Conservation (phyloP, 2,329 filamentous ascomycete species). For the Laburnicola sp. region DNA sequence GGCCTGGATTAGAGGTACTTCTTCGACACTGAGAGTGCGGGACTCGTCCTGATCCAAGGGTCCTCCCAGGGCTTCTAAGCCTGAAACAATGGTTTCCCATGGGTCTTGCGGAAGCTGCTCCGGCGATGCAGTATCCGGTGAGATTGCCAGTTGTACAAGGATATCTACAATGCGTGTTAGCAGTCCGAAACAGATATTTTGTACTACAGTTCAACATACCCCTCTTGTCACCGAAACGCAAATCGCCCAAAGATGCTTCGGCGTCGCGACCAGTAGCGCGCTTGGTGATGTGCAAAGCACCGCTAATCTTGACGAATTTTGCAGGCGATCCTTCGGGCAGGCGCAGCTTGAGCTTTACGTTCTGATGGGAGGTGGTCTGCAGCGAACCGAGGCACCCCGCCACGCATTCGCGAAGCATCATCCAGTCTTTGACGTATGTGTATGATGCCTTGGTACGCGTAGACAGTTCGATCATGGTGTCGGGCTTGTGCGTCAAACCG, state of each 20-base stretch:
- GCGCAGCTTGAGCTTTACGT: conserved; percentile 92
- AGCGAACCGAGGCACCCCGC: conserved; percentile 90
- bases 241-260: conserved; percentile 86
- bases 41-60: conserved; percentile 84
- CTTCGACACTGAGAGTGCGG: conserved; percentile 82
- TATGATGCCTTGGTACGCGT: conserved; percentile 95
- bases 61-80: conserved; percentile 88
- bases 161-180: conserved; percentile 63
- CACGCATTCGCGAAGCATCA: conserved; percentile 97
- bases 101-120: conserved; percentile 89
- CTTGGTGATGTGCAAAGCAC: conserved; percentile 93
- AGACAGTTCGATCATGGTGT: conserved; percentile 97
- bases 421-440: conserved; percentile 99
- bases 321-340: conserved; percentile 94
- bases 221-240: conserved; percentile 92
- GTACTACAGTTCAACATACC: conserved; percentile 39
- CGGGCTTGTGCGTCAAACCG: conserved; percentile 95
- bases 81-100: conserved; percentile 97
- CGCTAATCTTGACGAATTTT: conserved; percentile 98
- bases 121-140: conserved; percentile 78
- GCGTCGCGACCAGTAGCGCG: conserved; percentile 92
- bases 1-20: conserved; percentile 91
- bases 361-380: conserved; percentile 96
- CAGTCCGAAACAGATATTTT: background rate
- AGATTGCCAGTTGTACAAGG: conserved; percentile 88